Base-by-base conservation (phyloP, 108 stramenopile genomes). In the Chaetoceros muelleri region DNA sequence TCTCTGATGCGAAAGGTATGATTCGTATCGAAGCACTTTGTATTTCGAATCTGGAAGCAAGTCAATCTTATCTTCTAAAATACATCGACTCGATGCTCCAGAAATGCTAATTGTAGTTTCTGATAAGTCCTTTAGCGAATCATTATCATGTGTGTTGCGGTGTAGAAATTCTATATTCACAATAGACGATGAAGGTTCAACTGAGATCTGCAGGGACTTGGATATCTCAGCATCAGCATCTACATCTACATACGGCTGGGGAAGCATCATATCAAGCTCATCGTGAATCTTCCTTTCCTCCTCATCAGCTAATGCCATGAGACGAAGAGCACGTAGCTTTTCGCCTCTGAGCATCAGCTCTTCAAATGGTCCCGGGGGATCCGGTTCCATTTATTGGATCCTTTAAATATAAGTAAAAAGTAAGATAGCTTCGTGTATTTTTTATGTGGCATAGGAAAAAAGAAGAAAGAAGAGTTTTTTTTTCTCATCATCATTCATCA, bases 1-100 rank as follows among this genome's bases (percentile, higher is more conserved):
- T 13, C 62, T 26, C 48, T 89, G 83, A 66, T 79, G 69, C 30
- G 66, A 28, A 1, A 87, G 71, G 58, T 78, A 87, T 1, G 77
- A 76, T 28, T 70, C 40, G 57, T 91, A 91, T 23, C 49, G 55
- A 7, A 65, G 25, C 7, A 58, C 49, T 51, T 16, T 26, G 5
- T 10, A 40, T 10, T 40, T 40, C 13, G 34, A 40, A 5, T 40
- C 13, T 40, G 34, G 34, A 5, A 40, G 13, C 5, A 10, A 40
- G 34, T 40, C 34, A 10, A 40, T 13, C 13, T 40, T 40, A 13
- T 40, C 34, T 10, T 40, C 34, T 10, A 13, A 10, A 40, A 10
- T 40, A 13, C 5, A 40, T 10, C 5, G 34, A 10, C 8, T 10
- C 13, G 8, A 10, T 10, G 5, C 34, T 10, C 8, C 5, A 40